Base-by-base conservation (phyloP, 2,329 filamentous ascomycete species). In the Tolypocladium guangdongense region DNA sequence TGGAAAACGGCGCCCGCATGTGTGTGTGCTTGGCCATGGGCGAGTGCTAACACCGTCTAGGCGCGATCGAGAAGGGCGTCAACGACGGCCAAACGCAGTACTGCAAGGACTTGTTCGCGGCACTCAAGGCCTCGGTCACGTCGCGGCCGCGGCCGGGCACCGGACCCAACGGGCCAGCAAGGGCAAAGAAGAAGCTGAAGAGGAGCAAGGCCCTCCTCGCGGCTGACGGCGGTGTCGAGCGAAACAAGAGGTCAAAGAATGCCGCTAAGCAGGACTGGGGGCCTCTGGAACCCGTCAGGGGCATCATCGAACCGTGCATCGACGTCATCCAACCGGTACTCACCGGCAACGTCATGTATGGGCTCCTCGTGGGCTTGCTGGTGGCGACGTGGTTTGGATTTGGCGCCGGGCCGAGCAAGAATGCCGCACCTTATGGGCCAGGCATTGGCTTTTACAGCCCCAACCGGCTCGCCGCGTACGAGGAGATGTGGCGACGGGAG, bases 51-150 rank as follows among this genome's bases (percentile, higher is more conserved):
- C 49, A 0, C 11, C 36, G 50, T 51, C 45, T 59, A 96, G 90
- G 88, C 57, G 88, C 93, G 2, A 99, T 99, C 61, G 93, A 99
- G 67, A 96, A 96, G 68, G 92, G 90, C 55, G 90, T 91, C 45
- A 91, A 87, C 57, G 91, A 96, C 53, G 93, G 93, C 32, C 93
- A 99, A 70, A 78, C 78, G 10, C 78, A 84, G 54, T 96, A 95
- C 66, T 88, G 87, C 57, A 91, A 86, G 60, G 87, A 92, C 54
- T 72, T 99, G 6, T 81, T 91, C 52, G 81, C 84, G 11, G 80
- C 84, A 32, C 74, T 97, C 20, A 90, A 85, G 65, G 77, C 80
- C 43, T 86, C 86, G 14, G 81, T 96, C 20, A 82, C 82, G 18
- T 78, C 86, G 6, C 86, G 83, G 53, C 71, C 80, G 37, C 76